These are phyloP conservation scores for Fusarium neocosmosporiellum DNA, from an alignment of 2,329 filamentous ascomycete genomes.

Conservation along the genomic window DNA sequence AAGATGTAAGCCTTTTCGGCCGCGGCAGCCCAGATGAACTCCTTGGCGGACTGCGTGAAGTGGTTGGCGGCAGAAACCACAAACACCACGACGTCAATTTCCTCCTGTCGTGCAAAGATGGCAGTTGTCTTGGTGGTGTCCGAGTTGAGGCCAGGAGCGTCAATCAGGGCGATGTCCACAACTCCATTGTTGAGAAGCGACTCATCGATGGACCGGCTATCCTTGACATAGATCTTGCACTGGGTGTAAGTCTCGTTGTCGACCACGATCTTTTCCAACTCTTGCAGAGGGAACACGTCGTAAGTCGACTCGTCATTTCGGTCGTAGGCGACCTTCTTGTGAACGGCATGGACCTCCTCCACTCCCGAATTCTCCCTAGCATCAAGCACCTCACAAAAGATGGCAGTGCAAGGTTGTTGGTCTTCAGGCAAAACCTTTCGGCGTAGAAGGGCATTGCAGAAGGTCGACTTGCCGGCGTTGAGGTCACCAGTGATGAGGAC, in stretches of 20 bases:
- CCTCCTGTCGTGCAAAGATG: slow-evolving; percentile 95
- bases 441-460: slow-evolving; percentile 95
- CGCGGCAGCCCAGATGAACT: slow-evolving; percentile 96
- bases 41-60: slow-evolving; percentile 96
- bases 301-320: slow-evolving; percentile 95
- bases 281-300: slow-evolving; percentile 80
- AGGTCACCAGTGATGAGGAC: slow-evolving; percentile 95
- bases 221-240: slow-evolving; percentile 97
- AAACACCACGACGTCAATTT: slow-evolving; percentile 98
- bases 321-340: slow-evolving; percentile 82
- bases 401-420: slow-evolving; percentile 97
- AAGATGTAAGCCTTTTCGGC: slow-evolving; percentile 99
- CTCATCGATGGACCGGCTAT: slow-evolving; percentile 88
- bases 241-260: slow-evolving; percentile 91
- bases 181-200: slow-evolving; percentile 97
- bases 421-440: slow-evolving; percentile 95
- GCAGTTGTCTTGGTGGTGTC: slow-evolving; percentile 98
- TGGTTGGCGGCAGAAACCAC: slow-evolving; percentile 98
- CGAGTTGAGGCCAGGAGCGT: slow-evolving; percentile 93
- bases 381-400: slow-evolving; percentile 97
- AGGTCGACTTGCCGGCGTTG: slow-evolving; percentile 98
- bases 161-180: slow-evolving; percentile 96
- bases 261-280: slow-evolving; percentile 89
- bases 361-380: slow-evolving; percentile 89
- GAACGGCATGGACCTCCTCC: slow-evolving; percentile 96